Evolutionary conservation across 106 monocot species (phyloP), one percentile per base, ranked within the genome.

Genomic region (Gastrodia elata): DNA sequence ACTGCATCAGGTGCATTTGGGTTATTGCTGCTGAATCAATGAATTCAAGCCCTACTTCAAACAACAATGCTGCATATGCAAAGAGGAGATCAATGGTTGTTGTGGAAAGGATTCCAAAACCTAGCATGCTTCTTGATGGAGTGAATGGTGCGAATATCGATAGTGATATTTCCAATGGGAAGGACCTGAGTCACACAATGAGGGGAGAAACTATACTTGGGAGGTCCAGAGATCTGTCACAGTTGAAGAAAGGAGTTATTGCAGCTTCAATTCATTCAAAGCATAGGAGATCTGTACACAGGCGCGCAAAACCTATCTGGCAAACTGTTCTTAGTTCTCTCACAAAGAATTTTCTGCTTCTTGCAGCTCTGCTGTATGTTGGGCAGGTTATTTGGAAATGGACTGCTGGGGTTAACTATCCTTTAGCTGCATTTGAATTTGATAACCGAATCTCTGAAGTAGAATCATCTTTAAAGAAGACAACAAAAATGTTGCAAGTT

Each of bases 401-500:
- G 90, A 49, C 80, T 43, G 74, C 81, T 39, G 69, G 58, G 6
- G 68, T 68, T 22, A 39, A 77, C 30, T 46, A 73, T 39, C 64
- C 84, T n/a, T 86, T 85, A 69, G 41, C 75, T 28, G 68, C 69
- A 33, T 73, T 87, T 16, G 86, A 88, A 57, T 81, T 83, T 72
- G 97, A 97, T 71, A 77, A 67, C 15, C 82, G 84, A 35, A 77
- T 97, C 64, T 88, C 93, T 35, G 83, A 90, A 37, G 81, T 97
- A 44, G 90, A 97, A 70, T 39, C 78, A 42, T 84, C 80, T 48
- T 44, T 97, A 35, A 97, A 93, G 84, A 93, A 77, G 34, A 82
- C 88, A 18, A 57, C 81, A 5, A 84, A 84, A 73, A 90, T 93
- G 93, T 77, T 90, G 44, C 92, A 97, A 65, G 79, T 97, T 41